These are phyloP conservation scores for Pythium dissimile DNA, from an alignment of 352 stramenopile genomes.

Conservation along the genomic window DNA sequence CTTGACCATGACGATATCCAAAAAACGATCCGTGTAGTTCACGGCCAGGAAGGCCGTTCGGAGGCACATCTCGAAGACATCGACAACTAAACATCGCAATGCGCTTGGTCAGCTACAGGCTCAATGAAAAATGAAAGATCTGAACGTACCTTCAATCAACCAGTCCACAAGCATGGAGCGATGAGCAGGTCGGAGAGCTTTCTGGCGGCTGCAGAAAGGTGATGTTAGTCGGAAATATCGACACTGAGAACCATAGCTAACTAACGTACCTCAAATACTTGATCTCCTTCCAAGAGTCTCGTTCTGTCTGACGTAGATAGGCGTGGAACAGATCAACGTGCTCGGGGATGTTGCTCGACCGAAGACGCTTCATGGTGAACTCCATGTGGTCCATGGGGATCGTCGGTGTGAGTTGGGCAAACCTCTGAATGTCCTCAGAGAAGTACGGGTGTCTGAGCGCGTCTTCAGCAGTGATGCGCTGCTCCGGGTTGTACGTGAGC, in stretches of 20 bases:
- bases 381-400: slow-evolving; percentile 81
- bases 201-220: slow-evolving; percentile 48
- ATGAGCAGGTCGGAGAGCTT: slow-evolving; percentile 77
- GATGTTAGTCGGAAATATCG: background rate
- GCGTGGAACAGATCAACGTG: slow-evolving; percentile 79
- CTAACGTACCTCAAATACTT: slow-evolving; percentile 74
- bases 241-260: background rate
- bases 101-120: too few relatives aligned
- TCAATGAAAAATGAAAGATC: background rate
- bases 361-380: slow-evolving; percentile 51
- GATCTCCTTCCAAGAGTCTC: slow-evolving; percentile 82
- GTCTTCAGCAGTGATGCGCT: slow-evolving; percentile 80
- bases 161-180: slow-evolving; percentile 91
- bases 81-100: slow-evolving; percentile 87
- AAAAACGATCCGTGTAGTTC: slow-evolving; percentile 87
- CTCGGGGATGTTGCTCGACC: slow-evolving; percentile 49
- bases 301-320: slow-evolving; percentile 73
- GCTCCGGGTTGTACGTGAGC: slow-evolving; percentile 78
- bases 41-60: slow-evolving; percentile 88
- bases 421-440: slow-evolving; percentile 36
- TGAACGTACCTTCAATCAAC: slow-evolving; percentile 81
- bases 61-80: slow-evolving; percentile 92
- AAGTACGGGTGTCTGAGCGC: slow-evolving; percentile 84
- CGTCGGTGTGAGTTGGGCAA: slow-evolving; percentile 48
- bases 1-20: slow-evolving; percentile 88